These are phyloP conservation scores for Misopates orontium DNA, from an alignment of 257 asterid species.

Conservation along the genomic window DNA sequence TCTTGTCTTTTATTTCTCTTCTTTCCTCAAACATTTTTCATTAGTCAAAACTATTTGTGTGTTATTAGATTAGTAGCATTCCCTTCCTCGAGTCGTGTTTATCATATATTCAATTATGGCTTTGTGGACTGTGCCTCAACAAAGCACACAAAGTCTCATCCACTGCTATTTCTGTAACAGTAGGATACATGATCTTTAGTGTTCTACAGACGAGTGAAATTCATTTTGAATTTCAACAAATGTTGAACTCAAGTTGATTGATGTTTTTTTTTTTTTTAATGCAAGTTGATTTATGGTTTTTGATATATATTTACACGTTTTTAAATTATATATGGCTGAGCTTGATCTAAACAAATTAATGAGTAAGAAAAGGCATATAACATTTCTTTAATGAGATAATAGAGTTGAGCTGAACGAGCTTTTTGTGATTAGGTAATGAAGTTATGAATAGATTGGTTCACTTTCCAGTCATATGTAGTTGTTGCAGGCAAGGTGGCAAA, in stretches of 20 bases:
- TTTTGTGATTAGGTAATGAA: constrained; percentile 1
- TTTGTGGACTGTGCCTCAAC: too few species aligned
- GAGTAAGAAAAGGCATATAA: not conserved
- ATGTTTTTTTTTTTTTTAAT: not conserved
- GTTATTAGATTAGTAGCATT: too few species aligned
- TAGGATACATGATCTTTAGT: too few species aligned
- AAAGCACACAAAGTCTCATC: too few species aligned
- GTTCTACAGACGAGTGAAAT: too few species aligned
- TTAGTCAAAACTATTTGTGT: too few species aligned
- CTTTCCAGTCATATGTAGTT: constrained; percentile 1
- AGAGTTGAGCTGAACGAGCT: constrained; percentile 8
- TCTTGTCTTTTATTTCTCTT: too few species aligned
- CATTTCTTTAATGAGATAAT: not conserved
- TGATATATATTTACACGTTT: not conserved
- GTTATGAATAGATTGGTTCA: constrained; percentile 19
- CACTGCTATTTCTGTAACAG: too few species aligned
- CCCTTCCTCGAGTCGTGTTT: too few species aligned
- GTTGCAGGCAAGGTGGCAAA: constrained; percentile 7
- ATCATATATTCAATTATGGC: too few species aligned
- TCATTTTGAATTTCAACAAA: not conserved
- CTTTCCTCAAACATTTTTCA: too few species aligned
- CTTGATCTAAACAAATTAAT: not conserved
- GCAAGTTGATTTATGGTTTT: too few species aligned
- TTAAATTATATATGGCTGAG: not conserved
- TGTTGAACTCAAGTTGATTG: not conserved